phyloP scores from a whole-genome alignment of 177 flowering plant species.

The Vitis hybrid region DNA sequence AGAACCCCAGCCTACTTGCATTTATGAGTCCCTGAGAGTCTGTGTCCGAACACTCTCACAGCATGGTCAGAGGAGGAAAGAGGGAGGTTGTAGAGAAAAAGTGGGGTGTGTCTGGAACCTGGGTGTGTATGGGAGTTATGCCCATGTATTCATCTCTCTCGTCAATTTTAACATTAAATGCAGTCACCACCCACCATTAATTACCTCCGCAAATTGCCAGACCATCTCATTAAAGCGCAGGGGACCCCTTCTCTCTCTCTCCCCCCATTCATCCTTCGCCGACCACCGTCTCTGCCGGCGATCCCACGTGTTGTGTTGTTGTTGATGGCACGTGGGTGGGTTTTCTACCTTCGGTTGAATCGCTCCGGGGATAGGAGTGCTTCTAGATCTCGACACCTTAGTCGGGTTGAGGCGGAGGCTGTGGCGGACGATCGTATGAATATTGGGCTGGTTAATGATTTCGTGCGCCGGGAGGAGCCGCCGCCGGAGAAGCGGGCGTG shows the following conservation, averaged over 20 bases:
- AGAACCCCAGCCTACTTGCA: not conserved
- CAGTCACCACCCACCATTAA: slow-evolving; percentile 35
- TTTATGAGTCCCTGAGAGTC: no score
- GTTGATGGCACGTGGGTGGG: no score
- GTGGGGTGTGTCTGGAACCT: no score
- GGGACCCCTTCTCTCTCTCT: not conserved
- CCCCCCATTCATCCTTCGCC: slow-evolving; percentile 11
- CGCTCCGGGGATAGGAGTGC: slow-evolving; percentile 94
- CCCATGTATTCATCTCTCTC: slow-evolving; percentile 1
- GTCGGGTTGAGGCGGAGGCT: slow-evolving; percentile 70
- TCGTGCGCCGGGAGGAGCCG: slow-evolving; percentile 64
- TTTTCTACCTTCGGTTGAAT: slow-evolving; percentile 42
- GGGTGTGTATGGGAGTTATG: no score
- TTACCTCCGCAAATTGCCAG: slow-evolving; percentile 21
- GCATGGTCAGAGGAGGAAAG: no score
- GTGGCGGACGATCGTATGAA: slow-evolving; percentile 47
- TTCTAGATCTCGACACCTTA: slow-evolving; percentile 95
- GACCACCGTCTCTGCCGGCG: not conserved
- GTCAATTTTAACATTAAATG: slow-evolving; percentile 39
- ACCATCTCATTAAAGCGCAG: slow-evolving; percentile 13
- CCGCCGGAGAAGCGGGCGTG: slow-evolving; percentile 44
- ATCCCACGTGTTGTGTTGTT: slow-evolving; percentile 16
- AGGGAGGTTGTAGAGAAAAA: no score
- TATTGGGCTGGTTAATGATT: slow-evolving; percentile 81
- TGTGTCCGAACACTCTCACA: no score